Evolutionary conservation across 2,329 filamentous ascomycete species (phyloP).

Genomic region (Clarireedia monteithiana): DNA sequence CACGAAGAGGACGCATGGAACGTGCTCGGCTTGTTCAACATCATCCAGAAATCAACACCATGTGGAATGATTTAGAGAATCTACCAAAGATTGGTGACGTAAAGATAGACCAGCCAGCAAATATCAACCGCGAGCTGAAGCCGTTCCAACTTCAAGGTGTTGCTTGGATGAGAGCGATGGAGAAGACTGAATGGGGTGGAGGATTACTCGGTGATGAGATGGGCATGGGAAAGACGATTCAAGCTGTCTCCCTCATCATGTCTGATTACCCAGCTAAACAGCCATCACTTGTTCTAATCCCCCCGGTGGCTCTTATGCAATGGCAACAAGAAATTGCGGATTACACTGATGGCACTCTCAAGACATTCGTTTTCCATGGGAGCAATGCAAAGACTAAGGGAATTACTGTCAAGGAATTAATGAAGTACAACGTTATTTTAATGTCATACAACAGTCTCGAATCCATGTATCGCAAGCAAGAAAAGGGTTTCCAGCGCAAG

Average conservation of each 20-base stretch:
- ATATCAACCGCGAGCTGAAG: conserved; percentile 79
- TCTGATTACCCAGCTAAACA: conserved; percentile 82
- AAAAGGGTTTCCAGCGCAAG: conserved; percentile 79
- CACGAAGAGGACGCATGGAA: conserved; percentile 35
- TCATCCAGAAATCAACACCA: conserved; percentile 72
- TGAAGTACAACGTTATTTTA: conserved; percentile 86
- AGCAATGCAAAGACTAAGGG: conserved; percentile 77
- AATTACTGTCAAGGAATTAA: conserved; percentile 65
- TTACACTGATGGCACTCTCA: conserved; percentile 81
- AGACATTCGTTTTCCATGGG: conserved; percentile 84
- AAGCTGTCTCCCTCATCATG: conserved; percentile 97
- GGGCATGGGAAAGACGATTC: conserved; percentile 98
- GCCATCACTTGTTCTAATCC: conserved; percentile 82
- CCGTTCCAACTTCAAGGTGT: conserved; percentile 90
- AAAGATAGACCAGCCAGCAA: conserved; percentile 61
- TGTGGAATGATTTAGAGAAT: conserved; percentile 74
- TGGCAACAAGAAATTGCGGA: conserved; percentile 78
- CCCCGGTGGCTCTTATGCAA: conserved; percentile 91
- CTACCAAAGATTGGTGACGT: conserved; percentile 57
- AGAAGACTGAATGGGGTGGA: conserved; percentile 76
- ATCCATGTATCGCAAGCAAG: conserved; percentile 85
- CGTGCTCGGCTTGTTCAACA: conserved; percentile 62
- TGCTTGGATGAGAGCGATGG: conserved; percentile 90
- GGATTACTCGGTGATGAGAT: conserved; percentile 95
- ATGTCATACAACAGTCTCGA: conserved; percentile 93